These are phyloP conservation scores for Cicer pinnatifidum DNA, from an alignment of 306 rosid genomes.

Conservation along the genomic window DNA sequence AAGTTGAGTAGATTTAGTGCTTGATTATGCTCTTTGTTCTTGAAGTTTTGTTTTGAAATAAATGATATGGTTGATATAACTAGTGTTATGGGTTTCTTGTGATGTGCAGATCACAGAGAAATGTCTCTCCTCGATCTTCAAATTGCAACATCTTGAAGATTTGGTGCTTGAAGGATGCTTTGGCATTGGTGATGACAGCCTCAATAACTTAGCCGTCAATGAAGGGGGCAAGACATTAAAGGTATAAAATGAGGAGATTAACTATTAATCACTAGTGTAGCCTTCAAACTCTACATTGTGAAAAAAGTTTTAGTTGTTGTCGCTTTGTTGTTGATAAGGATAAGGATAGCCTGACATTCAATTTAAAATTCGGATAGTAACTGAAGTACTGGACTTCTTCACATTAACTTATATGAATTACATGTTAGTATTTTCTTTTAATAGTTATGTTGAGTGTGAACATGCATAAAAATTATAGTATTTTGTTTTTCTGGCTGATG, in stretches of 20 bases:
- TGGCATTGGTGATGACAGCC: conserved; percentile 75
- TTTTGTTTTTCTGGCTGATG: neutral
- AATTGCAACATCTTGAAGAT: conserved; percentile 80
- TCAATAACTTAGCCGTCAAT: conserved; percentile 55
- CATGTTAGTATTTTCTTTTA: neutral
- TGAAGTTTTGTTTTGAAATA: conserved; percentile 8
- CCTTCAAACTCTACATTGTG: neutral
- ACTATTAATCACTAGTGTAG: conserved; percentile 4
- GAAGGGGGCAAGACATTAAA: conserved; percentile 76
- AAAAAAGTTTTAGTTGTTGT: neutral
- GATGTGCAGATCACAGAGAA: conserved; percentile 75
- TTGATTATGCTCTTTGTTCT: conserved; percentile 22
- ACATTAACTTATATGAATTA: neutral
- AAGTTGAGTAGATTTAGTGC: conserved; percentile 32
- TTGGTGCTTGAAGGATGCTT: conserved; percentile 89
- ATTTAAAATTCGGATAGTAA: neutral
- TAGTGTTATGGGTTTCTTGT: conserved; percentile 22
- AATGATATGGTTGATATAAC: conserved; percentile 30
- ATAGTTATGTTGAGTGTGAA: conserved; percentile 11
- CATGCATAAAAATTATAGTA: neutral
- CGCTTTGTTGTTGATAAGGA: neutral
- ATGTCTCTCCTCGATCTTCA: conserved; percentile 77
- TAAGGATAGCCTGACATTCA: neutral
- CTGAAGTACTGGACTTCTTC: neutral
- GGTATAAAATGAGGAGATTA: conserved; percentile 55